Evolutionary conservation across 352 stramenopile species (phyloP).

Genomic region (Phytophthora hybrid): DNA sequence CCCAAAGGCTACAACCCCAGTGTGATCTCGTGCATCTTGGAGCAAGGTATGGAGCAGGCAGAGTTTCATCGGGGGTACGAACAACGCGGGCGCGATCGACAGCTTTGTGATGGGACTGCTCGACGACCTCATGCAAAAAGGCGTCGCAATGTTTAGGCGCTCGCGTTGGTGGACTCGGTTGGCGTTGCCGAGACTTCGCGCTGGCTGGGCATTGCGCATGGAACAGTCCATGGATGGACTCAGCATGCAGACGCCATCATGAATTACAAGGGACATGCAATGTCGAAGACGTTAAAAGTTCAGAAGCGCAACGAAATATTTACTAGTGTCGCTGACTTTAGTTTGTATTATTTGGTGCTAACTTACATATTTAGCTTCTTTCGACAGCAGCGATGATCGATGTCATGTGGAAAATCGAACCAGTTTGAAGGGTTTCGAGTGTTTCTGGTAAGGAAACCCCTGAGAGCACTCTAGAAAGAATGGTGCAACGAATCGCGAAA

Average conservation of each 20-base stretch:
- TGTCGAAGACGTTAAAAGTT: conserved; percentile 1
- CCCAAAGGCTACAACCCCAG: too few species aligned
- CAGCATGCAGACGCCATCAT: background rate
- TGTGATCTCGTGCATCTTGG: too few species aligned
- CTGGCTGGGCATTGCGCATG: background rate
- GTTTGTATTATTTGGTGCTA: background rate
- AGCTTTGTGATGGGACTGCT: too few species aligned
- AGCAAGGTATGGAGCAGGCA: too few species aligned
- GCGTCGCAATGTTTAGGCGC: too few species aligned
- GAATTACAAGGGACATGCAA: background rate
- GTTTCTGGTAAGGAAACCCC: background rate
- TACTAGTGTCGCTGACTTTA: background rate
- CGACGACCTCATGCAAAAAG: too few species aligned
- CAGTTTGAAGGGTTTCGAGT: background rate
- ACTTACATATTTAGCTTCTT: background rate
- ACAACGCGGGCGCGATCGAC: too few species aligned
- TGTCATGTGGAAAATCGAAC: background rate
- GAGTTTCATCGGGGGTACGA: too few species aligned
- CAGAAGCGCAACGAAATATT: background rate
- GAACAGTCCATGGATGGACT: background rate
- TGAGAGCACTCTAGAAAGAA: background rate
- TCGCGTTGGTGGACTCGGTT: background rate
- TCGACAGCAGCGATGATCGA: background rate
- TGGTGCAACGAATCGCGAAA: background rate
- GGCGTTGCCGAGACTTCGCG: background rate